These are phyloP conservation scores for Plenodomus lindquistii DNA, from an alignment of 2,329 filamentous ascomycete species.

Conservation along the genomic window DNA sequence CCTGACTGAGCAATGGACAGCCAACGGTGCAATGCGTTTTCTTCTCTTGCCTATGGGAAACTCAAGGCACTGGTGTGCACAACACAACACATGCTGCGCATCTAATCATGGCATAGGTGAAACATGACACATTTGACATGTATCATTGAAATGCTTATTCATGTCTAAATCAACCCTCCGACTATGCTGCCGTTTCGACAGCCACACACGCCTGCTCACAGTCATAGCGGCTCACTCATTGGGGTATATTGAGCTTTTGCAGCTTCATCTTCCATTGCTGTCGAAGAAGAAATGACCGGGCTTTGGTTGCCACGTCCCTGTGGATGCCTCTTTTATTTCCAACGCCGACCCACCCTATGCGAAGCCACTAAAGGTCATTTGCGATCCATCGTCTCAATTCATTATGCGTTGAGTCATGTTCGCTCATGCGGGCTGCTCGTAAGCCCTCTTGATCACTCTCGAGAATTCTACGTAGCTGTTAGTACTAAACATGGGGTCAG, in stretches of 20 bases:
- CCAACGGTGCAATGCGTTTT: no score
- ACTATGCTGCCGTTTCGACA: not conserved
- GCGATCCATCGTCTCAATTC: constrained; percentile 18
- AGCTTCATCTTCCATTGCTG: constrained; percentile 12
- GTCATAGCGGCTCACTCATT: constrained; percentile 14
- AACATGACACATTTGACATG: not conserved
- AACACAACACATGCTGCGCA: no score
- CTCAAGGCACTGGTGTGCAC: no score
- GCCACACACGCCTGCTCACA: not conserved
- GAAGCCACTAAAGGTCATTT: constrained; percentile 1
- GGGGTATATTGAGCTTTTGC: constrained; percentile 20
- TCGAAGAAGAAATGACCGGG: constrained; percentile 5
- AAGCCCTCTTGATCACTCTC: constrained; percentile 42
- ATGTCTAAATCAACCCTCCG: not conserved
- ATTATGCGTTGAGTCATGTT: constrained; percentile 8
- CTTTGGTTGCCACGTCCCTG: constrained; percentile 11
- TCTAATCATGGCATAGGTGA: not conserved
- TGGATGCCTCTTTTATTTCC: constrained; percentile 12
- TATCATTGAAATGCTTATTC: constrained; percentile 1
- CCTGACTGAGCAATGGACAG: no score
- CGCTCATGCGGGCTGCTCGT: constrained; percentile 43
- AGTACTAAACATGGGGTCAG: constrained; percentile 4
- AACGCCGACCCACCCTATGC: constrained; percentile 11
- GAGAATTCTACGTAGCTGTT: constrained; percentile 35
- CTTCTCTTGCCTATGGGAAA: no score